Base-by-base conservation (phyloP, 1,284 basidiomycete genomes). In the Naganishia cerealis region DNA sequence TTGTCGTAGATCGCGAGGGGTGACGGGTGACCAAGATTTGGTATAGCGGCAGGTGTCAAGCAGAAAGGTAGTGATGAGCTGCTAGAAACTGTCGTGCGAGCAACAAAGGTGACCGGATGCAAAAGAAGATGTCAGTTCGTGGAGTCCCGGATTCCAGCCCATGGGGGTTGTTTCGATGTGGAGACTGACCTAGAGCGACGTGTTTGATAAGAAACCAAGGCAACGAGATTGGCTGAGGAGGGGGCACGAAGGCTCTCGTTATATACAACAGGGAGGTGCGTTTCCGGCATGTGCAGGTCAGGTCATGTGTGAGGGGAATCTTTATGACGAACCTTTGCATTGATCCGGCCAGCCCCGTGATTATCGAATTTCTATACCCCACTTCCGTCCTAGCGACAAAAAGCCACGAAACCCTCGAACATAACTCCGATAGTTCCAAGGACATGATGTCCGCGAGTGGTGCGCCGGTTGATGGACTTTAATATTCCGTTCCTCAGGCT, bases 331-430 rank as follows among this genome's bases (percentile, higher is more conserved):
- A 26, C 29, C 42, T 13, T 43, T 38, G 18, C 29, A 43, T 16
- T 48, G 46, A 46, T 24, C 57, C 57, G 40, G 21, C 33, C 40
- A 59, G 58, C 58, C 58, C 55, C 55, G 18, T 24, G 43, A 29
- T n/a, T 36, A 50, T 38, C 43, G 43, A 50, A 61, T 36, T 50
- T 61, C 58, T 48, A 48, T 46, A 59, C 57, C 57, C 56, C 56
- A 57, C 56, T 40, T 59, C 57, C 43, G 57, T 59, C 9, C 6
- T 24, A 13, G 42, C 48, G n/a, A n/a, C 53, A 55, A 55, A 24
- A 39, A 43, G 21, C 46, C 46, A 50, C n/a, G 46, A 50, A 50
- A 50, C n/a, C 46, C n/a, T 50, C 21, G 13, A 24, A 24, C 46
- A 18, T 50, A 50, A 50, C 46, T 50, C 46, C 46, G 46, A 50